Conservation (phyloP, 345 rosid species). For the Sisymbrium irio region DNA sequence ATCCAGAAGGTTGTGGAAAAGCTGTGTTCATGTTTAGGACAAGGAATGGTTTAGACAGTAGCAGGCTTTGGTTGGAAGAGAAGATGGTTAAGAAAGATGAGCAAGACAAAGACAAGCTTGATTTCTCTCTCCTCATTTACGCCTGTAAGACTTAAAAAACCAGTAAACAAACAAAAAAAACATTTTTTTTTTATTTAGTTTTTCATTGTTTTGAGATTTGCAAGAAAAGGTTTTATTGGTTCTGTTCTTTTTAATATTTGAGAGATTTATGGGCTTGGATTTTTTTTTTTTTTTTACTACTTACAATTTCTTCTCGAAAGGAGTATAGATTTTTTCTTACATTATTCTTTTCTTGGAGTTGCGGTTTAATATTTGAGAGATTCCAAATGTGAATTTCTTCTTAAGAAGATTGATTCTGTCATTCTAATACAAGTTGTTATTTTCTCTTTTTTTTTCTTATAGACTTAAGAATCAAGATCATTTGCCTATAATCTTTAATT, state of each 20-base stretch:
- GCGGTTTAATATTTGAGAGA: slow-evolving; percentile 21
- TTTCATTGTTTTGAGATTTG: slow-evolving; percentile 3
- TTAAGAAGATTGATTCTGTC: slow-evolving; percentile 11
- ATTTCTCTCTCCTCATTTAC: slow-evolving; percentile 76
- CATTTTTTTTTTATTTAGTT: background rate
- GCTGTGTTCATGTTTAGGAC: slow-evolving; percentile 93
- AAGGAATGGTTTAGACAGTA: slow-evolving; percentile 71
- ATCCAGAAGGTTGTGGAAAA: slow-evolving; percentile 40
- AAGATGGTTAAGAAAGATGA: slow-evolving; percentile 56
- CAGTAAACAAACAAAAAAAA: background rate
- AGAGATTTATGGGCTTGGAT: background rate
- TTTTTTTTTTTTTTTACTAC: background rate
- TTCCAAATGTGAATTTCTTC: slow-evolving; percentile 18
- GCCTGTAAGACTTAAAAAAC: slow-evolving; percentile 52
- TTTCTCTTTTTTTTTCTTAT: background rate
- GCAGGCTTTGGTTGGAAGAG: slow-evolving; percentile 73
- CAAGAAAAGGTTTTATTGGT: slow-evolving; percentile 9
- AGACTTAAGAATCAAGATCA: slow-evolving; percentile 5
- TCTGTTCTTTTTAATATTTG: slow-evolving; percentile 22
- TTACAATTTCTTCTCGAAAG: slow-evolving; percentile 37
- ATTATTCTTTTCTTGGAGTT: slow-evolving; percentile 38
- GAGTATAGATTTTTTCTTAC: slow-evolving; percentile 35
- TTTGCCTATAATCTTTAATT: background rate
- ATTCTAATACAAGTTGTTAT: background rate
- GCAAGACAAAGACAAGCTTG: slow-evolving; percentile 51